A percentile compares a stretch with the other conserved stretches of the same genome.
Evolutionary conservation across 495 filamentous ascomycete genomes (phyloP).

Genomic region (Daldinia loculata): DNA sequence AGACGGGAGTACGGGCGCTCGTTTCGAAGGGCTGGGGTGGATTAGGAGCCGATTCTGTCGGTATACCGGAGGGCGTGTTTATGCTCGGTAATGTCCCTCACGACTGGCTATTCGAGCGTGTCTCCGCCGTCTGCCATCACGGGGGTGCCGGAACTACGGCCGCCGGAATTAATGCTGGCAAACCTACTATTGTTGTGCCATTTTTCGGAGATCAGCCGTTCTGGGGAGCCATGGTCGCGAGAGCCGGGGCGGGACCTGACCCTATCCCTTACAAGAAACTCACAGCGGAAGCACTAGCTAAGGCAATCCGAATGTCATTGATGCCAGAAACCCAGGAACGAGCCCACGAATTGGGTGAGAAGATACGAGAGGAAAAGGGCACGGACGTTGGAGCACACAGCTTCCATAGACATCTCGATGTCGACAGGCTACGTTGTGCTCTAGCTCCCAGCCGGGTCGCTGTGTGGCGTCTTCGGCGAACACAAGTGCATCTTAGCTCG

Average conservation of each 20-base stretch:
- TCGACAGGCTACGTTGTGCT: constrained; percentile 68
- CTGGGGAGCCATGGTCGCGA: constrained; percentile 80
- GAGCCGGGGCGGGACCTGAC: constrained; percentile 73
- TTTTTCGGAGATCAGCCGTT: constrained; percentile 91
- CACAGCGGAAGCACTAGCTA: constrained; percentile 67
- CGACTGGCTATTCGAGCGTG: constrained; percentile 81
- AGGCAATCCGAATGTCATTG: constrained; percentile 67
- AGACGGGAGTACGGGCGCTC: constrained; percentile 73
- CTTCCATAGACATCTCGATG: constrained; percentile 74
- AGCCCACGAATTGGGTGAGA: constrained; percentile 66
- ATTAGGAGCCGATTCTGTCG: constrained; percentile 68
- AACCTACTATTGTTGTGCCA: constrained; percentile 79
- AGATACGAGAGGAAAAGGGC: constrained; percentile 72
- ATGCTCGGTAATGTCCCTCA: constrained; percentile 82
- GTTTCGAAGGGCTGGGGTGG: constrained; percentile 86
- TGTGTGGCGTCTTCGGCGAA: constrained; percentile 74
- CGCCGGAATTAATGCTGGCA: constrained; percentile 71
- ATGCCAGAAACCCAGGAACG: constrained; percentile 62
- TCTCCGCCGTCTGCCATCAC: constrained; percentile 81
- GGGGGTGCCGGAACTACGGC: constrained; percentile 86
- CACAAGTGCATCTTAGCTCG: constrained; percentile 69
- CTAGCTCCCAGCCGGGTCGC: constrained; percentile 71
- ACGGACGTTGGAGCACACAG: constrained; percentile 67
- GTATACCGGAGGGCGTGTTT: constrained; percentile 72
- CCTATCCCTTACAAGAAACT: constrained; percentile 77